Evolutionary conservation across 1,139 yeast genomes (phyloP).

Genomic region (Kodamaea derodonti): DNA sequence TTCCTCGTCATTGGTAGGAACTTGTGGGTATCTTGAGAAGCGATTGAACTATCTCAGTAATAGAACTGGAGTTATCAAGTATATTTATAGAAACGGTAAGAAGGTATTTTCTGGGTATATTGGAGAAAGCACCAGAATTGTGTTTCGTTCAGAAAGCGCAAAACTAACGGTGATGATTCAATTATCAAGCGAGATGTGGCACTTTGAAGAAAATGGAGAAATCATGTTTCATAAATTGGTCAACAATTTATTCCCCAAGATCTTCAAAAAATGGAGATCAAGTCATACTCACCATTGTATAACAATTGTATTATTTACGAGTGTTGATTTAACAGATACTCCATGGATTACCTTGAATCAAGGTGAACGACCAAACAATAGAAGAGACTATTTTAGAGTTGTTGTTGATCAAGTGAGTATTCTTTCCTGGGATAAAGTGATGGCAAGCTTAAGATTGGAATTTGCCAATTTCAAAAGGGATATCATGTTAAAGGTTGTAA

Average conservation of each 20-base stretch:
- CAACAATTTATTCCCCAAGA: conserved; percentile 84
- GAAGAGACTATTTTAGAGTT: conserved; percentile 81
- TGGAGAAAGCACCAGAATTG: conserved; percentile 71
- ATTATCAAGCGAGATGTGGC: conserved; percentile 95
- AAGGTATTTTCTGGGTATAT: conserved; percentile 62
- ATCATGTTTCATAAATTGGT: conserved; percentile 89
- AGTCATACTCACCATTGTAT: conserved; percentile 86
- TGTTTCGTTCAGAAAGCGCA: conserved; percentile 89
- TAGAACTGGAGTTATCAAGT: conserved; percentile 59
- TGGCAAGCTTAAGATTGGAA: conserved; percentile 82
- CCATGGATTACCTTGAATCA: conserved; percentile 54
- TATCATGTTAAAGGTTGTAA: conserved; percentile 50
- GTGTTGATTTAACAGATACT: conserved; percentile 64
- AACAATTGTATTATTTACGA: conserved; percentile 83
- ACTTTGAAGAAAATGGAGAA: conserved; percentile 95
- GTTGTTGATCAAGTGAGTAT: conserved; percentile 94
- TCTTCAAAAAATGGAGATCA: conserved; percentile 84
- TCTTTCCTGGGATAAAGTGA: conserved; percentile 83
- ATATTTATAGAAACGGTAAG: conserved; percentile 68
- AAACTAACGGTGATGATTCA: conserved; percentile 80
- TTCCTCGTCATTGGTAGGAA: conserved; percentile 56
- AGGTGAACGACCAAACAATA: conserved; percentile 69
- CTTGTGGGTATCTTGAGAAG: conserved; percentile 68
- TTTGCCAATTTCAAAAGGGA: conserved; percentile 81
- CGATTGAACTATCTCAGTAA: conserved; percentile 57